A percentile compares a stretch with the other conserved stretches of the same genome.
phyloP scores from a whole-genome alignment of 108 stramenopile species.

The Aureococcus anophagefferens region DNA sequence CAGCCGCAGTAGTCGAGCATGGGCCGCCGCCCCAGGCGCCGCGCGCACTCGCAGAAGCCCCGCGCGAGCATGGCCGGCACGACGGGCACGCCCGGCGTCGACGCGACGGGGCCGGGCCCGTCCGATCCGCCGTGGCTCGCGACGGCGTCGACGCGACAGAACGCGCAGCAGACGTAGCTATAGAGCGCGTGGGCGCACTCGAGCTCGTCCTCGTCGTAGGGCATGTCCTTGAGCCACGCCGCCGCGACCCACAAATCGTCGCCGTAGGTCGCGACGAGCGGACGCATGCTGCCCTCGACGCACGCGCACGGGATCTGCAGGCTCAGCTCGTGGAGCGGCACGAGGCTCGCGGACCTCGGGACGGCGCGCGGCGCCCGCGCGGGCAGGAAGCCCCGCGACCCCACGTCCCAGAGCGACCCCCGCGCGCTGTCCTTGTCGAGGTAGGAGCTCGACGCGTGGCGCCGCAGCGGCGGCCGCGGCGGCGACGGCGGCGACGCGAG shows the following conservation, averaged over 20 bases:
- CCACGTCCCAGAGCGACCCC: too few relatives aligned
- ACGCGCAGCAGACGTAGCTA: not conserved
- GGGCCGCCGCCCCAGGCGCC: constrained; percentile 2
- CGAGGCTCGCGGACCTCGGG: not conserved
- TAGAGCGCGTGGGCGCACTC: not conserved
- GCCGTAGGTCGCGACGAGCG: not conserved
- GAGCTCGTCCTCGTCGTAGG: not conserved
- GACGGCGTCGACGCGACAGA: too few relatives aligned
- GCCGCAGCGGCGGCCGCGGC: too few relatives aligned
- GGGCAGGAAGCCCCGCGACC: not conserved
- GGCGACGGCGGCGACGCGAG: too few relatives aligned
- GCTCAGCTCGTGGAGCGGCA: not conserved
- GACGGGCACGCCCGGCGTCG: too few relatives aligned
- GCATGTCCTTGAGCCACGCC: not conserved
- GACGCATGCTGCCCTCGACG: not conserved
- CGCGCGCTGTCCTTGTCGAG: too few relatives aligned
- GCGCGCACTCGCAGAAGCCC: not conserved
- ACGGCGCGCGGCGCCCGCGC: not conserved
- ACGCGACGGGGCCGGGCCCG: too few relatives aligned
- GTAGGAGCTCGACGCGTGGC: too few relatives aligned
- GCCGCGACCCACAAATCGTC: not conserved
- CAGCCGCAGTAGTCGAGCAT: constrained; percentile 15
- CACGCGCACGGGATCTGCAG: not conserved
- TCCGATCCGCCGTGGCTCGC: too few relatives aligned
- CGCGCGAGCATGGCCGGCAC: not conserved